Evolutionary conservation across 2,329 filamentous ascomycete genomes (phyloP).

Genomic region (Pseudophaeomoniella oleicola): DNA sequence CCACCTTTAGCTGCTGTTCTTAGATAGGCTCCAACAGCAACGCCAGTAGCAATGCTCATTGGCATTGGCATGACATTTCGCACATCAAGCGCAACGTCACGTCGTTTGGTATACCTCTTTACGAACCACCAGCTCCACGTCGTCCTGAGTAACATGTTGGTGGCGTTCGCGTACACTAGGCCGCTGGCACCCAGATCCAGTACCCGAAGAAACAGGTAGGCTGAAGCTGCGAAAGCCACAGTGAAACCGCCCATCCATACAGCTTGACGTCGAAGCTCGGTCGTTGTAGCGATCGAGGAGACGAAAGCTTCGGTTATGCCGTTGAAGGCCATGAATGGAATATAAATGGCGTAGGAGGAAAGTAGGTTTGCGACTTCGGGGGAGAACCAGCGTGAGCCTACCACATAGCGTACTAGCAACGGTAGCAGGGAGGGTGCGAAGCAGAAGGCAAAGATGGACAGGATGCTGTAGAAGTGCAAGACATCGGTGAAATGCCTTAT

Average conservation of each 20-base stretch:
- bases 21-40: slow-evolving; percentile 24
- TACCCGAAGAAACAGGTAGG: slow-evolving; percentile 60
- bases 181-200: slow-evolving; percentile 60
- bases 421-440: slow-evolving; percentile 66
- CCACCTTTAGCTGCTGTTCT: slow-evolving; percentile 7
- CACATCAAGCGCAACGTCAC: slow-evolving; percentile 28
- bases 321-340: slow-evolving; percentile 83
- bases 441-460: slow-evolving; percentile 53
- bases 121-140: slow-evolving; percentile 69
- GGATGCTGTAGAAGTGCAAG: slow-evolving; percentile 57
- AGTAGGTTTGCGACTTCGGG: slow-evolving; percentile 62
- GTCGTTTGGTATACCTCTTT: slow-evolving; percentile 40
- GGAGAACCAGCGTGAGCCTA: slow-evolving; percentile 60
- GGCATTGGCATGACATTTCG: slow-evolving; percentile 29
- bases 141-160: slow-evolving; percentile 82
- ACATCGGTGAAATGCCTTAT: slow-evolving; percentile 31
- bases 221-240: slow-evolving; percentile 55
- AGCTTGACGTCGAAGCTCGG: slow-evolving; percentile 63
- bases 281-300: slow-evolving; percentile 63
- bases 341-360: slow-evolving; percentile 76
- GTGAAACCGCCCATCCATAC: slow-evolving; percentile 77
- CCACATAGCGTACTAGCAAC: slow-evolving; percentile 57
- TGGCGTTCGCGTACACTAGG: slow-evolving; percentile 69
- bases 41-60: slow-evolving; percentile 27
- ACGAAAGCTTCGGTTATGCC: slow-evolving; percentile 89